A percentile compares a stretch with the other conserved stretches of the same genome.
Conservation (phyloP, 306 rosid species). For the Quercus berberidifolia region DNA sequence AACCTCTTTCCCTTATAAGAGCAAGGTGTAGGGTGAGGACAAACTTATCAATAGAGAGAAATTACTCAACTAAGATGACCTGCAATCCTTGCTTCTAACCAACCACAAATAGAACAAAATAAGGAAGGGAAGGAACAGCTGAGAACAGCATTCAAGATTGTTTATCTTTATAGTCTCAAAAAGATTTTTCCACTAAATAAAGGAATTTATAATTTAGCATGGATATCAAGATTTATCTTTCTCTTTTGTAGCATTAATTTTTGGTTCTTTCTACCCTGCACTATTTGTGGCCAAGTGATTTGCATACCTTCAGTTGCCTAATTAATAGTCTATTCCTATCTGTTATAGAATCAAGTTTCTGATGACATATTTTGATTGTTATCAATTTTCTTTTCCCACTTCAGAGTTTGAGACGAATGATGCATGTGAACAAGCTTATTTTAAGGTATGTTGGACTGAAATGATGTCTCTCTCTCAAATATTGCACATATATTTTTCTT, state of each 20-base stretch:
- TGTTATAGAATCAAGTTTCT: conserved; percentile 3
- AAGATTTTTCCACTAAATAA: neutral
- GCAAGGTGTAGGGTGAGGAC: too few relatives aligned
- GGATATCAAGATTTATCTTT: neutral
- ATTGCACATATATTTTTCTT: neutral
- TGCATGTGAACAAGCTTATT: conserved; percentile 91
- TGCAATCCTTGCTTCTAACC: neutral
- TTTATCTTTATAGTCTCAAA: neutral
- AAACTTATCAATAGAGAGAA: too few relatives aligned
- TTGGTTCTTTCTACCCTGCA: neutral
- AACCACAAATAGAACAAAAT: neutral
- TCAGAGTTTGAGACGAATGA: conserved; percentile 75
- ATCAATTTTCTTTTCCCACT: conserved; percentile 8
- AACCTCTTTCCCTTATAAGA: too few relatives aligned
- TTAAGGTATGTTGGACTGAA: conserved; percentile 56
- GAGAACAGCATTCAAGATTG: neutral
- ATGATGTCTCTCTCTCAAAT: conserved; percentile 2
- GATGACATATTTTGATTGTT: conserved; percentile 17
- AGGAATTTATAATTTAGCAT: neutral
- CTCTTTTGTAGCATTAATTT: neutral
- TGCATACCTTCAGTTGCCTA: neutral
- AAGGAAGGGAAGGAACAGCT: neutral
- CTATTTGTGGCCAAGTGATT: neutral
- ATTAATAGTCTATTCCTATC: neutral
- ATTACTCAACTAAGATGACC: neutral